A percentile compares a stretch with the other conserved stretches of the same genome.
Conservation (phyloP, 495 filamentous ascomycete species). For the Arthonia radiata region DNA sequence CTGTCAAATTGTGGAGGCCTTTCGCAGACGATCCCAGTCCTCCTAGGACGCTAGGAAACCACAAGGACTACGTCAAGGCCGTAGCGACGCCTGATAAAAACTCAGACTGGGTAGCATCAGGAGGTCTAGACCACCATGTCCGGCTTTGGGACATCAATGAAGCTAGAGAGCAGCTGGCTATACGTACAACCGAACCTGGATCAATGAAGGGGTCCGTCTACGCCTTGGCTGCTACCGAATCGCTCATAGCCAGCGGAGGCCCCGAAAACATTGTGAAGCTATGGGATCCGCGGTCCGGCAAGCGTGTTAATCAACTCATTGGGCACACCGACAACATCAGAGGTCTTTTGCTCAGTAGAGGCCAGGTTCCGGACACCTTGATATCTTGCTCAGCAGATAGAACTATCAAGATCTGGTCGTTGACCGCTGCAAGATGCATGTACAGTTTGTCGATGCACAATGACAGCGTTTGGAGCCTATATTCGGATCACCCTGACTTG, state of each 20-base stretch:
- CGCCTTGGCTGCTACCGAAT: slow-evolving; percentile 48
- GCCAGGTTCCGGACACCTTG: slow-evolving; percentile 67
- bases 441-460: slow-evolving; percentile 97
- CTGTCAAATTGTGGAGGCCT: slow-evolving; percentile 89
- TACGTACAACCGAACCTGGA: slow-evolving; percentile 54
- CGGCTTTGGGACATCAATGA: slow-evolving; percentile 83
- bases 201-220: slow-evolving; percentile 77
- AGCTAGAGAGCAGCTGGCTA: slow-evolving; percentile 58
- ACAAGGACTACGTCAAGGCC: slow-evolving; percentile 90
- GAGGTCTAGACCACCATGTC: slow-evolving; percentile 79
- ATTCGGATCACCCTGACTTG: slow-evolving; percentile 63
- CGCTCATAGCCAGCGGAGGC: slow-evolving; percentile 71
- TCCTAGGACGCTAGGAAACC: slow-evolving; percentile 69
- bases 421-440: slow-evolving; percentile 84
- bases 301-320: slow-evolving; percentile 82
- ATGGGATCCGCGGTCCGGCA: slow-evolving; percentile 80
- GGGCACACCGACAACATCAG: slow-evolving; percentile 95
- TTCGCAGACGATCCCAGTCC: slow-evolving; percentile 36
- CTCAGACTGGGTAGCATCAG: slow-evolving; percentile 83
- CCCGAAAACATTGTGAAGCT: slow-evolving; percentile 82
- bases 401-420: slow-evolving; percentile 92
- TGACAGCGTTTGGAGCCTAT: slow-evolving; percentile 91
- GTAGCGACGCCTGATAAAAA: slow-evolving; percentile 49
- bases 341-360: slow-evolving; percentile 68
- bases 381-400: slow-evolving; percentile 91